Percentiles rank a stretch among this genome's conserved stretches.
These are phyloP conservation scores for Ammopiptanthus mongolicus DNA, from an alignment of 306 rosid species.

Conservation along the genomic window DNA sequence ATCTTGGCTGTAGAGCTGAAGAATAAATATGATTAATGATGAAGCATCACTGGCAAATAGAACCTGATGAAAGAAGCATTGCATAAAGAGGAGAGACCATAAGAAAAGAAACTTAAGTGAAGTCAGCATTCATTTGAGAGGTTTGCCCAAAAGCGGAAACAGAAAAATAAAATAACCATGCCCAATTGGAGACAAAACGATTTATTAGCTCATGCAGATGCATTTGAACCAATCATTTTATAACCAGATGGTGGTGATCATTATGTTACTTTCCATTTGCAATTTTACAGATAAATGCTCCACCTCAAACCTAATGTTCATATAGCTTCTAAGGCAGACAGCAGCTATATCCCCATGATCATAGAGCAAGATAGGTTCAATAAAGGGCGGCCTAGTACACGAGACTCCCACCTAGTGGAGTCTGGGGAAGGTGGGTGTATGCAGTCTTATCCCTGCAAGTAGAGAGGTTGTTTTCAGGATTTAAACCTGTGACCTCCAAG, in stretches of 20 bases:
- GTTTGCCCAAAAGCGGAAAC: neutral
- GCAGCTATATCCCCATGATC: neutral
- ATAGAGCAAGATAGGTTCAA: neutral
- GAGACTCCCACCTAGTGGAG: too few relatives aligned
- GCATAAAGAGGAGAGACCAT: constrained; percentile 28
- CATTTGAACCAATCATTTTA: neutral
- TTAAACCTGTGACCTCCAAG: too few relatives aligned
- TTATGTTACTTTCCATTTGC: neutral
- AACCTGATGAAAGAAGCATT: constrained; percentile 42
- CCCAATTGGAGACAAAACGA: neutral
- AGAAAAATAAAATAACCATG: neutral
- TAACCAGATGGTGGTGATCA: neutral
- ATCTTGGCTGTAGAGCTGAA: constrained; percentile 84
- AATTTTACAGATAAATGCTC: neutral
- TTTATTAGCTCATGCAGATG: neutral
- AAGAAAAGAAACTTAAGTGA: constrained; percentile 18
- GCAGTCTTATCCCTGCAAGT: too few relatives aligned
- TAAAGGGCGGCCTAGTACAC: too few relatives aligned
- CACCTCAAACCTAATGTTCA: neutral
- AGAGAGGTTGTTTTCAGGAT: too few relatives aligned
- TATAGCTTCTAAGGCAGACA: neutral
- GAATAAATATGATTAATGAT: constrained; percentile 42
- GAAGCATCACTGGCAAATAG: constrained; percentile 43
- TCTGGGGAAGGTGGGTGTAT: too few relatives aligned
- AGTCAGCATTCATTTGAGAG: constrained; percentile 22